These are phyloP conservation scores for Zygoascus flipseniorum DNA, from an alignment of 805 yeast species.

Conservation along the genomic window DNA sequence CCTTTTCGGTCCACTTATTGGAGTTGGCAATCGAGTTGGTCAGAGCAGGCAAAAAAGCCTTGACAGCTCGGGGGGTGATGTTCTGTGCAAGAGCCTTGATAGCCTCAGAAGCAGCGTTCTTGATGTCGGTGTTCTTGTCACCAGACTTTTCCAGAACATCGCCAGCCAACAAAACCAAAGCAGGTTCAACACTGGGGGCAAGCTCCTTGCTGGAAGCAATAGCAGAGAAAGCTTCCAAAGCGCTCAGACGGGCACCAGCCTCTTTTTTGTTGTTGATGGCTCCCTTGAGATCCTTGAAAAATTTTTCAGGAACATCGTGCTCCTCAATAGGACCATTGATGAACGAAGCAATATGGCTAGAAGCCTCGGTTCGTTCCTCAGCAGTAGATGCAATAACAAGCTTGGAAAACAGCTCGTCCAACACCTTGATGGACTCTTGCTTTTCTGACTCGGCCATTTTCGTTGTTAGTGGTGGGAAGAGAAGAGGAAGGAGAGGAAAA, in stretches of 20 bases:
- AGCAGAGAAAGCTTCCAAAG: constrained; percentile 75
- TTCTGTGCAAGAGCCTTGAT: constrained; percentile 69
- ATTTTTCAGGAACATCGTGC: constrained; percentile 91
- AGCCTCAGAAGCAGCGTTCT: constrained; percentile 67
- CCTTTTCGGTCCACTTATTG: constrained; percentile 96
- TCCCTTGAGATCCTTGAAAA: constrained; percentile 67
- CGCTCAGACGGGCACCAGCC: constrained; percentile 54
- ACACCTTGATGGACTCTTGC: constrained; percentile 46
- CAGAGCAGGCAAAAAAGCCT: constrained; percentile 78
- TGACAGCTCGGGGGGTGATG: constrained; percentile 88
- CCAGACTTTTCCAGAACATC: constrained; percentile 72
- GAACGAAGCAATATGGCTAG: constrained; percentile 84
- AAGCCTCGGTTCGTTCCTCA: constrained; percentile 78
- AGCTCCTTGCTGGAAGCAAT: constrained; percentile 68
- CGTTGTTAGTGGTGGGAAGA: not conserved
- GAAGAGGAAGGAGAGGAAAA: not conserved
- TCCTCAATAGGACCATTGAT: constrained; percentile 95
- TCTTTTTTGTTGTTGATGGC: constrained; percentile 79
- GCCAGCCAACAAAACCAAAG: constrained; percentile 67
- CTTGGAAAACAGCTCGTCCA: constrained; percentile 88
- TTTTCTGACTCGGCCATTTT: constrained; percentile 17
- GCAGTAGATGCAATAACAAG: constrained; percentile 72
- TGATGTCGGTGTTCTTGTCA: constrained; percentile 77
- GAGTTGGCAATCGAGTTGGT: constrained; percentile 56
- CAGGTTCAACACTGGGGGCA: constrained; percentile 94